Evolutionary conservation across 2,329 filamentous ascomycete species (phyloP), one percentile per base, ranked within the genome.

Genomic region (Chrysosporium queenslandicum): DNA sequence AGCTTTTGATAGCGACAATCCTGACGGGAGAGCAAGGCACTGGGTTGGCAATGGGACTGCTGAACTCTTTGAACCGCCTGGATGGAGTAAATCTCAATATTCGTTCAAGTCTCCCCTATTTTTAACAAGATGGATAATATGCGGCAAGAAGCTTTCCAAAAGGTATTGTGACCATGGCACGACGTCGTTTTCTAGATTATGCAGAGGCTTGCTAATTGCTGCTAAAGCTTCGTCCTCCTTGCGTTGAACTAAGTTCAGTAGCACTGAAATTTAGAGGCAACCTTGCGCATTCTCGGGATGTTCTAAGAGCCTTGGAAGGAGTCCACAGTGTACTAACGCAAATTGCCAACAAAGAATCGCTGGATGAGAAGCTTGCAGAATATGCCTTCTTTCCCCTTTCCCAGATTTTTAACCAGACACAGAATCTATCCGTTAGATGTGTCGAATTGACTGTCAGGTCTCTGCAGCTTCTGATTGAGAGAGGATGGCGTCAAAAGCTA

Each of bases 341-440:
- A 14, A 66, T 81, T 14, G 60, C 63, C 20, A 61, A 61, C 6
- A 66, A 70, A 32, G 61, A 68, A 57, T 60, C 64, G 1, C 65
- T 97, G 16, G 87, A 96, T 65, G 77, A 83, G 49, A 91, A 89
- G 65, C 73, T 97, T 16, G 88, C 90, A 12, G 90, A 96, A 71
- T 98, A 97, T 74, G 79, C 86, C 63, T 97, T 97, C 73, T 95
- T 96, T 57, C 92, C 92, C 0, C 74, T 98, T 0, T 89, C 87
- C 0, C 85, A 92, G 60, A 81, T 97, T 36, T 83, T 98, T 61
- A 83, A 87, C 54, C 78, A 82, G 56, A 84, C 87, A 59, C 80
- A 85, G 56, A 75, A 78, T 45, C 80, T 90, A 50, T 82, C 90
- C 0, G 78, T 86, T 43, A 77, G 78, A 49, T 69, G 58, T 37